These are phyloP conservation scores for Macadamia tetraphylla DNA, from an alignment of 164 flowering plant species.

Conservation along the genomic window DNA sequence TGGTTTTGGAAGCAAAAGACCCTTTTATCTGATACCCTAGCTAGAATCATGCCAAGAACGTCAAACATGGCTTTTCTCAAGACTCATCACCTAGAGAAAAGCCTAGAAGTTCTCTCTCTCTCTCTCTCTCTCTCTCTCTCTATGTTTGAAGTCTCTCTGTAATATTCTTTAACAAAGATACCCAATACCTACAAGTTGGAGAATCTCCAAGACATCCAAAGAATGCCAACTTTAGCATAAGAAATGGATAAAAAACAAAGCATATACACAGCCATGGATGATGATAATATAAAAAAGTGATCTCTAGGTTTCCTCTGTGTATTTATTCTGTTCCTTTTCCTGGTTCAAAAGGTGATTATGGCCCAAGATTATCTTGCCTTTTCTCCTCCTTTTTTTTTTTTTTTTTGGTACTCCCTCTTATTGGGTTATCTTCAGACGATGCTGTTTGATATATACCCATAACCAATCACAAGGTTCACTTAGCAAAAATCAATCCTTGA, in stretches of 20 bases:
- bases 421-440: slow-evolving; percentile 33
- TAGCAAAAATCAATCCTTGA: background rate
- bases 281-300: slow-evolving; percentile 13
- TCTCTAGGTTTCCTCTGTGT: slow-evolving; percentile 15
- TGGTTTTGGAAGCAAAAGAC: background rate
- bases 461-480: slow-evolving; percentile 2
- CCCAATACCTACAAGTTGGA: slow-evolving; percentile 43
- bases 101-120: slow-evolving; percentile 16
- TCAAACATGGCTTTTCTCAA: slow-evolving; percentile 17
- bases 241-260: slow-evolving; percentile 21
- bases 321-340: slow-evolving; percentile 6
- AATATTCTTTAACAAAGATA: slow-evolving; percentile 31
- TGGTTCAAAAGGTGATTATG: slow-evolving; percentile 36
- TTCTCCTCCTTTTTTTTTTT: slow-evolving; percentile 17
- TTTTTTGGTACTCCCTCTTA: background rate
- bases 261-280: slow-evolving; percentile 5
- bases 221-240: slow-evolving; percentile 27
- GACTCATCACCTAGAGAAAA: slow-evolving; percentile 6
- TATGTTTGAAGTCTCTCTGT: background rate
- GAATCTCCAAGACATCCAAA: slow-evolving; percentile 35
- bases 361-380: slow-evolving; percentile 34
- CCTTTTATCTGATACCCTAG: slow-evolving; percentile 6
- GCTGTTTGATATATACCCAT: slow-evolving; percentile 17
- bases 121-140: slow-evolving; percentile 6
- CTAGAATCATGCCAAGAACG: slow-evolving; percentile 15